A percentile compares a stretch with the other conserved stretches of the same genome.
phyloP scores from a whole-genome alignment of 2,329 filamentous ascomycete species.

The Eurotiales sp. region DNA sequence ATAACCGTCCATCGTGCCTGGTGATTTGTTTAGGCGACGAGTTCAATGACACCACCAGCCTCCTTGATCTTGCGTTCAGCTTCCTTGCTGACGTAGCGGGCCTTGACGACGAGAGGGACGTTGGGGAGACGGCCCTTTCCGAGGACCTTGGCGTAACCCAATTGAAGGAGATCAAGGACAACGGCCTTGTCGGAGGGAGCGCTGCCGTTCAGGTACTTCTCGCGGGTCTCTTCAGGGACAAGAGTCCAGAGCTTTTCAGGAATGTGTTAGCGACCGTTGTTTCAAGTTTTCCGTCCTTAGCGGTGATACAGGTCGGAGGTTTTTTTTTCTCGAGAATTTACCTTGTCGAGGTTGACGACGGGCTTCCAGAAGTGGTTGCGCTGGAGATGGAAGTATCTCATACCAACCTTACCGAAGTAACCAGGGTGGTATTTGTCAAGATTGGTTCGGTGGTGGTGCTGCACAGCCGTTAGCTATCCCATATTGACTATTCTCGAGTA shows the following conservation, averaged over 20 bases:
- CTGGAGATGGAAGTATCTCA: constrained; percentile 96
- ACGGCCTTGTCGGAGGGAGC: constrained; percentile 85
- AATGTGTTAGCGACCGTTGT: constrained; percentile 2
- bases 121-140: constrained; percentile 96
- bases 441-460: constrained; percentile 97
- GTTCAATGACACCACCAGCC: constrained; percentile 91
- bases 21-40: constrained; percentile 70
- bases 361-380: constrained; percentile 98
- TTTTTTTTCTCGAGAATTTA: too few species aligned
- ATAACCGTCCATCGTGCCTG: neutral
- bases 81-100: constrained; percentile 90
- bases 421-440: constrained; percentile 92
- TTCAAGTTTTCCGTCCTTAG: neutral
- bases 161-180: constrained; percentile 93
- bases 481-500: neutral
- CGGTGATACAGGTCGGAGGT: neutral
- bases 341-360: constrained; percentile 98
- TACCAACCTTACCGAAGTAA: constrained; percentile 98
- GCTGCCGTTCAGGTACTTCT: constrained; percentile 76
- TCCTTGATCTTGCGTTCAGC: constrained; percentile 99
- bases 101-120: constrained; percentile 89
- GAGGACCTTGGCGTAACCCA: constrained; percentile 98
- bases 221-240: constrained; percentile 86
- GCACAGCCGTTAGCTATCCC: neutral
- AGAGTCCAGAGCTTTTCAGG: constrained; percentile 82